These are phyloP conservation scores for Leptographium lundbergii DNA, from an alignment of 2,329 filamentous ascomycete species.

Conservation along the genomic window DNA sequence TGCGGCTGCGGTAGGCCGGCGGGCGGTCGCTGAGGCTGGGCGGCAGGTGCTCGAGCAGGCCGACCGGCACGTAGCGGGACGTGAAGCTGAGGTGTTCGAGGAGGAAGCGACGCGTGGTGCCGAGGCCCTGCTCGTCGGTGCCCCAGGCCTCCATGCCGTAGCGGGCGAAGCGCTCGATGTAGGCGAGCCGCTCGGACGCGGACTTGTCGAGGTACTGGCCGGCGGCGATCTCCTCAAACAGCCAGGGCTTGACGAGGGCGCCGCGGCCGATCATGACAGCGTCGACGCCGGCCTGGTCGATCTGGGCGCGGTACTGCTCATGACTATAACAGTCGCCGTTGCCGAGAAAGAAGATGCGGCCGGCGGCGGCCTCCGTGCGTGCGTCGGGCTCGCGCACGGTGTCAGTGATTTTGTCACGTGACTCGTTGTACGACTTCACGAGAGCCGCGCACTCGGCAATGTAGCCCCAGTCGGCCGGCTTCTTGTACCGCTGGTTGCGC, in stretches of 20 bases:
- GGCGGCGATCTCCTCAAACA: constrained; percentile 90
- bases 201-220: constrained; percentile 95
- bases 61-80: constrained; percentile 81
- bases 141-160: constrained; percentile 94
- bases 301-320: constrained; percentile 67
- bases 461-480: constrained; percentile 86
- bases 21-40: constrained; percentile 82
- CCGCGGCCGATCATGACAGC: constrained; percentile 96
- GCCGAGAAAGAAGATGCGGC: constrained; percentile 73
- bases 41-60: constrained; percentile 76
- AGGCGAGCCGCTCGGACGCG: constrained; percentile 68
- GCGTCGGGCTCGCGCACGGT: constrained; percentile 67
- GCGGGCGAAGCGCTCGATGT: constrained; percentile 79
- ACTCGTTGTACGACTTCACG: constrained; percentile 65
- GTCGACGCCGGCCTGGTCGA: constrained; percentile 70
- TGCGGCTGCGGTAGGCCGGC: constrained; percentile 68
- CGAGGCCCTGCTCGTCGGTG: constrained; percentile 85
- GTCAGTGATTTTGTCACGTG: constrained; percentile 55
- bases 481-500: constrained; percentile 88
- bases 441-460: constrained; percentile 82
- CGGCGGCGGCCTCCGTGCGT: constrained; percentile 50
- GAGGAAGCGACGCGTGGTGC: constrained; percentile 80
- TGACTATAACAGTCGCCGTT: constrained; percentile 97
- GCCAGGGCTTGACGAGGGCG: constrained; percentile 93
- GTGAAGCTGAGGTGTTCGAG: constrained; percentile 94